Percentiles rank a stretch among this genome's conserved stretches.
Conservation (phyloP, 2,329 filamentous ascomycete genomes). For the Pseudocercospora vitis region DNA sequence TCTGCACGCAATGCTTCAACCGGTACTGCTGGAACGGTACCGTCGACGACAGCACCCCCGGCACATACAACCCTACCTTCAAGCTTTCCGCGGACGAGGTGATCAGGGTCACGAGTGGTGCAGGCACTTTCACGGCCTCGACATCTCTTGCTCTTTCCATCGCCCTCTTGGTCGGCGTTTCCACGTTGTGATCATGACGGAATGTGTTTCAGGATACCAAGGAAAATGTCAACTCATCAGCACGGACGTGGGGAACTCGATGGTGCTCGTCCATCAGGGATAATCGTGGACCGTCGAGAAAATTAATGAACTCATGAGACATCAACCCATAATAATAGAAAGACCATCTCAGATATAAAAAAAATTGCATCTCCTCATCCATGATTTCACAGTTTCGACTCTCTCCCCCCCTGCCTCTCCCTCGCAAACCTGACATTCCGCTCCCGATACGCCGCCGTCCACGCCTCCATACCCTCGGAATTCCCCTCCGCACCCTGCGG, state of each 20-base stretch:
- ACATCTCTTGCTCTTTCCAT: conserved; percentile 7
- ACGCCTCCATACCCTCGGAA: conserved; percentile 27
- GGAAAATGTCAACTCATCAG: background rate
- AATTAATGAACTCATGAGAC: too few species aligned
- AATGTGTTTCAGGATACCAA: background rate
- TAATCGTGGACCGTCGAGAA: too few species aligned
- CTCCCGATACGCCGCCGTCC: conserved; percentile 34
- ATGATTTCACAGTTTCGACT: too few species aligned
- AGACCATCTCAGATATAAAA: too few species aligned
- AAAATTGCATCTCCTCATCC: too few species aligned
- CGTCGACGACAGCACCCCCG: conserved; percentile 36
- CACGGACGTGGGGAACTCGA: too few species aligned
- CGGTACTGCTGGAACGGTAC: conserved; percentile 95
- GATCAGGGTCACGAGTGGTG: conserved; percentile 21
- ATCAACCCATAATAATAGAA: background rate
- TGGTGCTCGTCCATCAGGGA: too few species aligned
- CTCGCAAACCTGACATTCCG: conserved; percentile 22
- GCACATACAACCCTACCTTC: conserved; percentile 31
- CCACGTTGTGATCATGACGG: background rate
- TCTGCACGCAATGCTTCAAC: conserved; percentile 74
- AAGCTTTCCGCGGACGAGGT: conserved; percentile 24
- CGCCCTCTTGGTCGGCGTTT: conserved; percentile 6
- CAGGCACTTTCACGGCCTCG: conserved; percentile 6
- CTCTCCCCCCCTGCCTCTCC: background rate
- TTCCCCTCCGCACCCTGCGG: conserved; percentile 24